phyloP scores from a whole-genome alignment of 2,329 filamentous ascomycete species.

The Teratosphaeriaceae sp. region DNA sequence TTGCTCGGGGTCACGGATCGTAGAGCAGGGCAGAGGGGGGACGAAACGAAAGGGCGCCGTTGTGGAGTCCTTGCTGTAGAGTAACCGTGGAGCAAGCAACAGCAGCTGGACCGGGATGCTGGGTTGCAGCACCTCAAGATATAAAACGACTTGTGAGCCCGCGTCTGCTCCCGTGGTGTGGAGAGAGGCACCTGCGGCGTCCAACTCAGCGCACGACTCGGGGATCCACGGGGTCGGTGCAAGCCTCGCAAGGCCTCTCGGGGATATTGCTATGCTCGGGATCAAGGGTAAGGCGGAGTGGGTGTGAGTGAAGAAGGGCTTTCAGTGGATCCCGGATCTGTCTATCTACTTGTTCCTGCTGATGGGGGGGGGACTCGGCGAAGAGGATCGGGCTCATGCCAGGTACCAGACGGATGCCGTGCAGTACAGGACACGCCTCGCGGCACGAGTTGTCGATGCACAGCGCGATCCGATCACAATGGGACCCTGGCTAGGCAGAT shows the following conservation, averaged over 20 bases:
- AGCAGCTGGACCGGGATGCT: constrained; percentile 8
- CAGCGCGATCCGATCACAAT: constrained; percentile 8
- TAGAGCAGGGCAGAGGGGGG: constrained; percentile 12
- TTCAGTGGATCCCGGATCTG: constrained; percentile 1
- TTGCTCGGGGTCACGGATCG: constrained; percentile 24
- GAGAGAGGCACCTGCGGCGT: constrained; percentile 1
- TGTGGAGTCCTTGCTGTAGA: constrained; percentile 30
- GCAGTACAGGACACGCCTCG: constrained; percentile 9
- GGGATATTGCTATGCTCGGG: not conserved
- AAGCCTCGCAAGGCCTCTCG: constrained; percentile 1
- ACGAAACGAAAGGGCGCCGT: constrained; percentile 21
- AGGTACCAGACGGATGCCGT: constrained; percentile 9
- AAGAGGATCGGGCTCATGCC: constrained; percentile 8
- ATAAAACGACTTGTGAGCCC: not conserved
- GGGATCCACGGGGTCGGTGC: not conserved
- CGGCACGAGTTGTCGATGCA: constrained; percentile 10
- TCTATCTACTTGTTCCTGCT: constrained; percentile 2
- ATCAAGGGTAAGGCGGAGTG: not conserved
- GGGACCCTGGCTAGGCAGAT: not conserved
- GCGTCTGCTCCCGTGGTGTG: not conserved
- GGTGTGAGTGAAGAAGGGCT: constrained; percentile 1
- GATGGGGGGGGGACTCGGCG: too few relatives aligned
- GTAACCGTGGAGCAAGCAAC: constrained; percentile 19
- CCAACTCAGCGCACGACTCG: constrained; percentile 1
- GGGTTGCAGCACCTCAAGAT: constrained; percentile 5